These are phyloP conservation scores for Colletotrichum tanaceti DNA, from an alignment of 2,329 filamentous ascomycete species.

Conservation along the genomic window DNA sequence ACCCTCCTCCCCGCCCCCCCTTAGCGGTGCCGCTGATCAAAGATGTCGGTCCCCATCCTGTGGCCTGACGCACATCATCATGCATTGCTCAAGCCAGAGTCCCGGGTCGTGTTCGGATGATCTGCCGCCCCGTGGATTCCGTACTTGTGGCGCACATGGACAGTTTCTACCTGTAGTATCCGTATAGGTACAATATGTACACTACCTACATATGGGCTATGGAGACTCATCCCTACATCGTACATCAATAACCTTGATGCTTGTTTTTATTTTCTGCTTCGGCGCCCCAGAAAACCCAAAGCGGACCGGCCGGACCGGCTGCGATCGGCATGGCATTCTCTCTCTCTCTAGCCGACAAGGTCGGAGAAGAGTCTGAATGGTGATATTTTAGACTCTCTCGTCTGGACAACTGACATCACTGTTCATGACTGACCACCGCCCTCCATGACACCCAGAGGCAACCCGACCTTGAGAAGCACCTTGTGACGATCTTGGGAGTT, in stretches of 20 bases:
- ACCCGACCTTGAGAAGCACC: neutral
- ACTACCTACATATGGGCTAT: too few species aligned
- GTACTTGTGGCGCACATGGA: slow-evolving; percentile 7
- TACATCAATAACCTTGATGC: slow-evolving; percentile 10
- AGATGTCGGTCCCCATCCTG: neutral
- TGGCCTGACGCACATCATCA: neutral
- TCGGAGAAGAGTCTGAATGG: neutral
- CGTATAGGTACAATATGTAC: too few species aligned
- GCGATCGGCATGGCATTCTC: neutral
- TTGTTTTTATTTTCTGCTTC: slow-evolving; percentile 10
- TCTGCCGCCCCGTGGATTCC: neutral
- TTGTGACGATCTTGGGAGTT: neutral
- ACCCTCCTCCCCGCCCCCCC: neutral
- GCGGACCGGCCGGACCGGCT: neutral
- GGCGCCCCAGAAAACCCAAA: neutral
- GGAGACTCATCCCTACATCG: neutral
- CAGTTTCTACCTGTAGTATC: too few species aligned
- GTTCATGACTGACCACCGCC: neutral
- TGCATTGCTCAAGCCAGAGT: neutral
- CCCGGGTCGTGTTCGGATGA: slow-evolving; percentile 10
- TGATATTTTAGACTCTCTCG: neutral
- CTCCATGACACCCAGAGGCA: neutral
- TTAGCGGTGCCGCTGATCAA: neutral
- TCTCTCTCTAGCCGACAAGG: neutral
- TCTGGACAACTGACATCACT: too few species aligned